phyloP scores from a whole-genome alignment of 148 eudicot species.

The Vaccinium myrtillus region DNA sequence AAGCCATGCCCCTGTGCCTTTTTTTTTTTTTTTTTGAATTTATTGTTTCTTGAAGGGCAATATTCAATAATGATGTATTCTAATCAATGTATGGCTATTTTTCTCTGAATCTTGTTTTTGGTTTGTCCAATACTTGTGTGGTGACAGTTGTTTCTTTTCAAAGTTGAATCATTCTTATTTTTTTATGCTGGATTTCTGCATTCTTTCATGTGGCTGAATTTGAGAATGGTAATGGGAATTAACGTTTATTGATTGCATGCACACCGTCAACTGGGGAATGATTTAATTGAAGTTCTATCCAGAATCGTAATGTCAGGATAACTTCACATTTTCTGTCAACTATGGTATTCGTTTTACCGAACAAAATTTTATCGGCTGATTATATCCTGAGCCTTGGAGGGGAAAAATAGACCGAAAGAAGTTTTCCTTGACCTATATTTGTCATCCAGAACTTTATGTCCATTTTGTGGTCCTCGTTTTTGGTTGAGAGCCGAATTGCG shows the following conservation, averaged over 20 bases:
- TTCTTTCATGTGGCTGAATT: neutral
- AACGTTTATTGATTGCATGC: neutral
- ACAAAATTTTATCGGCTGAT: neutral
- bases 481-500: neutral
- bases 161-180: neutral
- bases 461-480: neutral
- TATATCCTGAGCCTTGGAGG: neutral
- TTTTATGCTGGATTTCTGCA: neutral
- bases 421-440: neutral
- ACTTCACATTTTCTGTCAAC: too few relatives aligned
- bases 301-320: neutral
- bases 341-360: too few relatives aligned
- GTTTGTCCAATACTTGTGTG: neutral
- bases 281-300: neutral
- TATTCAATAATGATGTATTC: neutral
- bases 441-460: neutral
- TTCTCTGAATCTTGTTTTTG: neutral
- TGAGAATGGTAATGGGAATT: neutral
- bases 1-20: neutral
- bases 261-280: neutral
- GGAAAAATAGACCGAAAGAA: neutral
- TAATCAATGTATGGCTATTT: neutral
- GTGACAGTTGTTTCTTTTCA: conserved; percentile 1
- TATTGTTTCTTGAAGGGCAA: neutral
- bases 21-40: neutral